Base-by-base conservation (phyloP, 257 asterid genomes). In the Echium plantagineum region DNA sequence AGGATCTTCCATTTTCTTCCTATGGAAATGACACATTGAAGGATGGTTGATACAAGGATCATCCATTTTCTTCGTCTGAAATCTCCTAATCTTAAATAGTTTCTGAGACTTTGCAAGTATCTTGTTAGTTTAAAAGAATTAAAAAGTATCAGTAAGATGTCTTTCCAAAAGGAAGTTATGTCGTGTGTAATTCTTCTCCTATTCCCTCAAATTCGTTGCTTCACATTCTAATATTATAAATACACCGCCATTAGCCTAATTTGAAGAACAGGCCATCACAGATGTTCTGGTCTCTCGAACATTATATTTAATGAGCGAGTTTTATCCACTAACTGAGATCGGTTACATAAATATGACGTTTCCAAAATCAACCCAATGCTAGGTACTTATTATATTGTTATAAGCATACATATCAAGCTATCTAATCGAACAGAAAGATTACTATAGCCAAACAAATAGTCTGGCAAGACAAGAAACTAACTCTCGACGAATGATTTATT, bases 21-120 rank as follows among this genome's bases (percentile, higher is more conserved):
- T n/a, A n/a, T n/a, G n/a, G n/a, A n/a, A n/a, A n/a, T 52, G 75
- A 82, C 22, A 73, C 94, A 0, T 55, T 74, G 63, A 83, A 85
- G 81, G 88, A 77, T 69, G 70, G 83, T 69, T 78, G 64, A 73
- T 24, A 52, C 21, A 8, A 42, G 38, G 49, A 56, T 52, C 49
- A 31, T 24, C 48, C 18, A 52, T 46, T 63, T 17, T 17, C 3
- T 57, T 17, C 52, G 51, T 59, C 66, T 63, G 57, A 4, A 26
- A 24, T 63, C 31, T 57, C 52, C 62, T 26, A 47, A 55, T 31
- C 28, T 6, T n/a, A 21, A 52, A 57, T 46, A 49, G 26, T 35
- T 35, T 21, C 21, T 63, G 30, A 55, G 53, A 46, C 60, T 65
- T 67, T 28, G 53, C 38, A 20, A 20, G 59, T 56, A 57, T 60